Percentiles rank a stretch among this genome's conserved stretches.
Evolutionary conservation across 2,329 filamentous ascomycete species (phyloP).

Genomic region (Epicoccum nigrum): DNA sequence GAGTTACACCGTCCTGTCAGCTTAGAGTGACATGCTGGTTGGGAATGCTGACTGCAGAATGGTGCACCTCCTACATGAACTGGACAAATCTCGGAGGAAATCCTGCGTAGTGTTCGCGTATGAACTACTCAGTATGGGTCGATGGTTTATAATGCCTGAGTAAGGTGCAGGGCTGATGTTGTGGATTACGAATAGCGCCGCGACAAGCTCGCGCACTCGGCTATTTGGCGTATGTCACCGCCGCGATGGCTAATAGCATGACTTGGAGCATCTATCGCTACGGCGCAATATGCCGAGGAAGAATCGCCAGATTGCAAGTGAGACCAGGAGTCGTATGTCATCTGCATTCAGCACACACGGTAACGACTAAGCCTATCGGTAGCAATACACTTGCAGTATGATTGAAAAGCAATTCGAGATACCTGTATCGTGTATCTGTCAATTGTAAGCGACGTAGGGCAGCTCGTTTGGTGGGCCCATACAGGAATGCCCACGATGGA

Average conservation of each 20-base stretch:
- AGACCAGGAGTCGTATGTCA: no score
- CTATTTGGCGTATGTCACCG: background rate
- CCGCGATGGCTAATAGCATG: background rate
- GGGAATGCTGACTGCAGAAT: background rate
- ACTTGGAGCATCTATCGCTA: background rate
- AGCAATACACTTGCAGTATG: no score
- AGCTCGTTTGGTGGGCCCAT: background rate
- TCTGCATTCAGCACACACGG: no score
- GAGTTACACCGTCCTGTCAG: conserved; percentile 2
- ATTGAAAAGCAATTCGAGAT: background rate
- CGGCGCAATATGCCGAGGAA: no score
- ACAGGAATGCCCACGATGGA: background rate
- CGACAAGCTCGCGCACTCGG: conserved; percentile 5
- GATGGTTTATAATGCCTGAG: conserved; percentile 2
- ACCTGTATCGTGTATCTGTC: background rate
- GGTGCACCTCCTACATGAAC: background rate
- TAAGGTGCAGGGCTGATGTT: background rate
- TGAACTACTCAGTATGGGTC: background rate
- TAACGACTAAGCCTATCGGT: no score
- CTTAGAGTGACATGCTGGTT: background rate
- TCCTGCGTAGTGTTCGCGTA: background rate
- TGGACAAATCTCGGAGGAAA: conserved; percentile 5
- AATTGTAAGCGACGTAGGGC: background rate
- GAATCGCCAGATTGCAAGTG: background rate
- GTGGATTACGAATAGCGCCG: conserved; percentile 8